A percentile compares a stretch with the other conserved stretches of the same genome.
phyloP scores from a whole-genome alignment of 192 early-diverging fungal species.

The Geosiphon pyriformis region DNA sequence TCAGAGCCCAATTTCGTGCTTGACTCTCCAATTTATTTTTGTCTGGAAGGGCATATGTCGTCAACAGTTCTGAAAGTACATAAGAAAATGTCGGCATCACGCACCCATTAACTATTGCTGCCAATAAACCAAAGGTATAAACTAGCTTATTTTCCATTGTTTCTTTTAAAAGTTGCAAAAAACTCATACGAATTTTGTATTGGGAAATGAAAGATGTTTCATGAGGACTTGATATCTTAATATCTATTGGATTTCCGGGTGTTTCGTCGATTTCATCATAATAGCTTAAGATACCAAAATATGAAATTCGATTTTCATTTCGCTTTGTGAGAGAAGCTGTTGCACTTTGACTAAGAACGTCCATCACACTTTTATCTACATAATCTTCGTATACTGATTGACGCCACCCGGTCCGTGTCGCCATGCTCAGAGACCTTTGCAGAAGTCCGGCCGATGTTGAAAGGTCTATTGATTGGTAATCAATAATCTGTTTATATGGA shows the following conservation, averaged over 20 bases:
- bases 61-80: conserved; percentile 8
- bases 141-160: neutral
- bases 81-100: conserved; percentile 23
- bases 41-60: conserved; percentile 15
- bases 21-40: neutral
- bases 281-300: conserved; percentile 18
- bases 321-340: neutral
- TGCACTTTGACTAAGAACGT: conserved; percentile 2
- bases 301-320: conserved; percentile 9
- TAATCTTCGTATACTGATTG: conserved; percentile 8
- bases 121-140: conserved; percentile 8
- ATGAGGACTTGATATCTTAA: neutral
- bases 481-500: neutral
- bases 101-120: conserved; percentile 10
- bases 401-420: neutral
- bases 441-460: neutral
- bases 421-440: neutral
- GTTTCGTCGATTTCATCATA: conserved; percentile 8
- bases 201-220: neutral
- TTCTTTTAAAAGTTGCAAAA: neutral
- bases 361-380: neutral
- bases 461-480: neutral
- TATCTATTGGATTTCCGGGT: neutral
- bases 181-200: neutral
- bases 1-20: conserved; percentile 1